Percentiles rank a stretch among this genome's conserved stretches.
These are phyloP conservation scores for Aspergillus fijiensis DNA, from an alignment of 2,329 filamentous ascomycete species.

Conservation along the genomic window DNA sequence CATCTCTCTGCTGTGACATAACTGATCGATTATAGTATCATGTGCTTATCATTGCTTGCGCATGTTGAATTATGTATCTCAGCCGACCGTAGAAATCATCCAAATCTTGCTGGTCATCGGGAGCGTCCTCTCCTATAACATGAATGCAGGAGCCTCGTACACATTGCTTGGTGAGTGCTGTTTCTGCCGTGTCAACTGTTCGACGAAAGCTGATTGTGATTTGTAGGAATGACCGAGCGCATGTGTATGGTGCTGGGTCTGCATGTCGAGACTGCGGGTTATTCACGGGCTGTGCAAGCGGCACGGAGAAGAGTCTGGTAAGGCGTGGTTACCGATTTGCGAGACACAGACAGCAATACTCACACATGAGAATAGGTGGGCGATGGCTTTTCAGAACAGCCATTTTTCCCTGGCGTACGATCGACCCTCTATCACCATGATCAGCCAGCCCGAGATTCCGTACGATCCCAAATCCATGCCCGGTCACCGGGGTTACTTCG, in stretches of 20 bases:
- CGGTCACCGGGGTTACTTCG: slow-evolving; percentile 54
- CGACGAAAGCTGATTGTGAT: slow-evolving; percentile 6
- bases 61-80: slow-evolving; percentile 63
- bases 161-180: slow-evolving; percentile 53
- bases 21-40: slow-evolving; percentile 49
- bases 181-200: neutral
- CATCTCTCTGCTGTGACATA: slow-evolving; percentile 2
- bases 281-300: slow-evolving; percentile 46
- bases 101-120: slow-evolving; percentile 62
- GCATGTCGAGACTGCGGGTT: slow-evolving; percentile 54
- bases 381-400: slow-evolving; percentile 61
- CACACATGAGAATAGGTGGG: slow-evolving; percentile 43
- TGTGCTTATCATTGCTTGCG: slow-evolving; percentile 65
- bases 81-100: slow-evolving; percentile 60
- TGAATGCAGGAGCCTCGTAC: slow-evolving; percentile 65
- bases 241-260: slow-evolving; percentile 60
- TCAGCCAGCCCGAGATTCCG: slow-evolving; percentile 49
- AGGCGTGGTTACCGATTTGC: slow-evolving; percentile 5
- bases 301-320: slow-evolving; percentile 40
- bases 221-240: slow-evolving; percentile 33
- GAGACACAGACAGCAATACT: neutral
- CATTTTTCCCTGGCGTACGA: slow-evolving; percentile 63
- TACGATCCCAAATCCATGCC: slow-evolving; percentile 52
- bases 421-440: slow-evolving; percentile 53
- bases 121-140: slow-evolving; percentile 62